Conservation (phyloP, 148 eudicot species). For the Spergularia bocconei region DNA sequence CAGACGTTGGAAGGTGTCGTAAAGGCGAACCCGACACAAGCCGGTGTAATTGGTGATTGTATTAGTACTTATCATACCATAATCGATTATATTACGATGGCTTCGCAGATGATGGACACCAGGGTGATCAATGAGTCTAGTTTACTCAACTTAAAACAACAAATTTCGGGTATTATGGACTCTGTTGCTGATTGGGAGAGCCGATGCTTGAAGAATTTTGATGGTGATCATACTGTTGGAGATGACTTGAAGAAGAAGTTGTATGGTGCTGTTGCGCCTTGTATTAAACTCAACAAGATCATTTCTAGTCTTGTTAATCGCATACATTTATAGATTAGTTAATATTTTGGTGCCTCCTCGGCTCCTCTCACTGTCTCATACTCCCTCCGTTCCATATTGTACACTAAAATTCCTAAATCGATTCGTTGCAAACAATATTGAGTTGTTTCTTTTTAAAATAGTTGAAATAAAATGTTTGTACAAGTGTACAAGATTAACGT, state of each 20-base stretch:
- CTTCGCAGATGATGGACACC: constrained; percentile 15
- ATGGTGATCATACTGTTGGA: not conserved
- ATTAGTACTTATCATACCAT: constrained; percentile 4
- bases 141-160: not conserved
- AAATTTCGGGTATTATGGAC: constrained; percentile 6
- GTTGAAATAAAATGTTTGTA: too few relatives aligned
- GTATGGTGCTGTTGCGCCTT: constrained; percentile 6
- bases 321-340: not conserved
- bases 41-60: constrained; percentile 12
- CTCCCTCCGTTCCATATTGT: too few relatives aligned
- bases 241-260: constrained; percentile 8
- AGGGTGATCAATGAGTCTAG: constrained; percentile 13
- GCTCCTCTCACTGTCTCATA: too few relatives aligned
- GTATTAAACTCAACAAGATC: constrained; percentile 14
- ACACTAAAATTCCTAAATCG: too few relatives aligned
- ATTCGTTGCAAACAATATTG: too few relatives aligned
- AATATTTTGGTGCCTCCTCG: too few relatives aligned
- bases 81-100: constrained; percentile 7
- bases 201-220: constrained; percentile 7
- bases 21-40: not conserved
- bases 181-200: constrained; percentile 18
- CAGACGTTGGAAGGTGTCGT: not conserved
- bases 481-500: too few relatives aligned
- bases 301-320: constrained; percentile 13
- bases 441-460: too few relatives aligned